These are phyloP conservation scores for Sporothrix luriei DNA, from an alignment of 2,329 filamentous ascomycete genomes.

Conservation along the genomic window DNA sequence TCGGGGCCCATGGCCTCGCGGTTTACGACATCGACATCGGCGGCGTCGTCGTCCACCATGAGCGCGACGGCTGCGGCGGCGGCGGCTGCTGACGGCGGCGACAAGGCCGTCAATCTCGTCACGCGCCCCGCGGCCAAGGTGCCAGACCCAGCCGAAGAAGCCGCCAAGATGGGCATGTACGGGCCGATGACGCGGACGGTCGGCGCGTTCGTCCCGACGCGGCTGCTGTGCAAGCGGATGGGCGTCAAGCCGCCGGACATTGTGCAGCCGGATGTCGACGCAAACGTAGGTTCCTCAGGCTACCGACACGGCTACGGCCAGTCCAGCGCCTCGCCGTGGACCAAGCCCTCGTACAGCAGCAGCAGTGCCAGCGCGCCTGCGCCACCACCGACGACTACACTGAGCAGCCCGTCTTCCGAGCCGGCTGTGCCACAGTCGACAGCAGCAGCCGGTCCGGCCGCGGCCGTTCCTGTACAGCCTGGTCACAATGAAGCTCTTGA, in stretches of 20 bases:
- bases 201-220: slow-evolving; percentile 74
- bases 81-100: slow-evolving; percentile 8
- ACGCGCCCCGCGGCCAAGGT: slow-evolving; percentile 57
- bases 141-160: slow-evolving; percentile 78
- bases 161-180: slow-evolving; percentile 90
- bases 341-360: not conserved
- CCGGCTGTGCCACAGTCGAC: not conserved
- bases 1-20: slow-evolving; percentile 90
- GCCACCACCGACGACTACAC: slow-evolving; percentile 14
- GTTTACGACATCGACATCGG: slow-evolving; percentile 73
- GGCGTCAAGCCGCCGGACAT: slow-evolving; percentile 78
- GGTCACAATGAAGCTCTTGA: slow-evolving; percentile 80
- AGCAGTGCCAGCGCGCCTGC: not conserved
- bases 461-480: slow-evolving; percentile 58
- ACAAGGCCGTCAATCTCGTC: slow-evolving; percentile 44
- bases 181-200: slow-evolving; percentile 78
- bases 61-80: not conserved
- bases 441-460: not conserved
- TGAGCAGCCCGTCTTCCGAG: not conserved
- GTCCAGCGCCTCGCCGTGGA: not conserved
- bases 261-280: slow-evolving; percentile 58
- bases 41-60: slow-evolving; percentile 41
- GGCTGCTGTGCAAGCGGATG: slow-evolving; percentile 92
- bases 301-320: not conserved
- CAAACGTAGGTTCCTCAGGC: slow-evolving; percentile 35